Conservation (phyloP, 345 rosid genomes). For the Microthlaspi erraticum region DNA sequence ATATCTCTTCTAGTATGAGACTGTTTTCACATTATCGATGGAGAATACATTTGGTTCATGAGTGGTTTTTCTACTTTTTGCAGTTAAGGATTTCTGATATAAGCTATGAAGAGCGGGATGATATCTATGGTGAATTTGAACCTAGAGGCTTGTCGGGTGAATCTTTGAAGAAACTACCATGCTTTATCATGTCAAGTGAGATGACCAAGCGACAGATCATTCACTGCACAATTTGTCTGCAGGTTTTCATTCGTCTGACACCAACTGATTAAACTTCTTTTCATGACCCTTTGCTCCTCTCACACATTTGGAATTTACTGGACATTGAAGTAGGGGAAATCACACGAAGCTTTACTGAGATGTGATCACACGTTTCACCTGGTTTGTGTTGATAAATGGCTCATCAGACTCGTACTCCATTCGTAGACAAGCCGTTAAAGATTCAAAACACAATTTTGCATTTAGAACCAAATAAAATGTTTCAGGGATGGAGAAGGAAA, state of each 20-base stretch:
- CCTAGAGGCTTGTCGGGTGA: conserved; percentile 69
- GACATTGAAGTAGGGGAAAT: conserved; percentile 66
- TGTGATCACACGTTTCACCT: conserved; percentile 78
- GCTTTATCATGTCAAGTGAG: conserved; percentile 61
- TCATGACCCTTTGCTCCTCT: conserved; percentile 3
- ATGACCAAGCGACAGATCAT: conserved; percentile 49
- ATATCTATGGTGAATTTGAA: conserved; percentile 47
- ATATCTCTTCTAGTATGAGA: too few relatives aligned
- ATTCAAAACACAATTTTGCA: neutral
- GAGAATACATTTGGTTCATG: too few relatives aligned
- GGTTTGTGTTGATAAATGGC: conserved; percentile 88
- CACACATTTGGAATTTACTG: conserved; percentile 45
- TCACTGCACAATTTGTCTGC: conserved; percentile 78
- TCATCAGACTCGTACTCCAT: conserved; percentile 63
- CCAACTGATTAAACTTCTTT: conserved; percentile 3
- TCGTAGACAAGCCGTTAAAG: conserved; percentile 67
- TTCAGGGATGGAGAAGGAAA: too few relatives aligned
- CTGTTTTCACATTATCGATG: conserved; percentile 1
- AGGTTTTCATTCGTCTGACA: conserved; percentile 49
- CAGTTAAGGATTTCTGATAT: conserved; percentile 58
- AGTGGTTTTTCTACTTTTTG: conserved; percentile 10
- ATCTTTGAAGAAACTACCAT: conserved; percentile 65
- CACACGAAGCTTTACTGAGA: conserved; percentile 64
- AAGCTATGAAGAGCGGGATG: conserved; percentile 53
- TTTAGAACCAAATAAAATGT: too few relatives aligned